Evolutionary conservation across 1,284 basidiomycete species (phyloP), one percentile per base, ranked within the genome.

Genomic region (Leccinum solheimii): DNA sequence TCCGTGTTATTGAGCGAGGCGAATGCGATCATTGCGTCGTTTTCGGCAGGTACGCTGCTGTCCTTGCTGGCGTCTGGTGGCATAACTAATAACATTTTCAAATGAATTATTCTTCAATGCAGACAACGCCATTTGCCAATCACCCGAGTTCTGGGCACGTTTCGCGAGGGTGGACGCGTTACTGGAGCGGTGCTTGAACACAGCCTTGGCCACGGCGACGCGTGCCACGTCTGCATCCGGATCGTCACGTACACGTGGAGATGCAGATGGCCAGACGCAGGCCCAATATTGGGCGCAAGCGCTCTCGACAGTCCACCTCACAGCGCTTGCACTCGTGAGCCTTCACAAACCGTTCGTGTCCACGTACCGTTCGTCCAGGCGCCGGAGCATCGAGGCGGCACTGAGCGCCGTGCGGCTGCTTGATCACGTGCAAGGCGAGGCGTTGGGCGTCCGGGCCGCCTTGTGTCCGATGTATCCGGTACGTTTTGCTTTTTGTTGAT

Each of bases 261-360:
- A n/a, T n/a, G n/a, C n/a, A 45, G 36, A 36, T 66, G 57, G 50
- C 26, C 50, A 51, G 16, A 5, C 5, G 11, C 50, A 16, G 16
- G 68, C 1, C 58, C 49, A 26, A 5, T 14, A 26, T 26, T 26
- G 58, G 38, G 30, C 50, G 0, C 64, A 71, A 21, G 51, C 60
- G 9, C 54, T 70, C 0, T 56, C 64, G 56, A 59, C 64, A 2
- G 38, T 74, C 49, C 71, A 70, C 49, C 55, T 72, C 36, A 6
- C 58, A 23, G 69, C 78, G 7, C 67, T 81, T 8, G 75, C 77
- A 50, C 69, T 76, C 23, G 74, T 79, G 3, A 77, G 73, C 13
- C 71, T 82, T 7, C 76, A 82, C 54, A 66, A 68, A 5, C 67
- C 72, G 1, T 72, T 75, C 32, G 59, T 68, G 16, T 55, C 65